phyloP scores from a whole-genome alignment of 148 eudicot species.

The Linanthus parryae region DNA sequence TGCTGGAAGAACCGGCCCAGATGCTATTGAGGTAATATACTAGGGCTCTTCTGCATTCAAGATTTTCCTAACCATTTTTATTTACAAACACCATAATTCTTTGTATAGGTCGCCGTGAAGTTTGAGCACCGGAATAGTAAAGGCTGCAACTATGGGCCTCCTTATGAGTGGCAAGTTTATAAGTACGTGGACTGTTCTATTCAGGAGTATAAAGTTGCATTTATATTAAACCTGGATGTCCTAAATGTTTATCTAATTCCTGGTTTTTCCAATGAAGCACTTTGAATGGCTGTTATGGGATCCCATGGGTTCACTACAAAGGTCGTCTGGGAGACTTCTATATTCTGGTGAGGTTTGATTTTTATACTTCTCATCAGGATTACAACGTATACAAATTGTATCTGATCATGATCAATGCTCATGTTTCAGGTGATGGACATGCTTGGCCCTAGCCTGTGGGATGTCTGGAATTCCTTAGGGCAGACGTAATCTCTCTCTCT shows the following conservation, averaged over 20 bases:
- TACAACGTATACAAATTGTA: neutral
- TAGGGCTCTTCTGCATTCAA: neutral
- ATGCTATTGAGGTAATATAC: constrained; percentile 75
- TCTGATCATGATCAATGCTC: constrained; percentile 3
- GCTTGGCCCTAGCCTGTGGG: constrained; percentile 97
- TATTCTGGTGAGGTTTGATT: constrained; percentile 51
- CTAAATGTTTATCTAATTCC: neutral
- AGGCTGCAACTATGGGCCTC: constrained; percentile 93
- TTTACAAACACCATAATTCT: too few relatives aligned
- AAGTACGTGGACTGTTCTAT: constrained; percentile 35
- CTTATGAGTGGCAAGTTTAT: constrained; percentile 95
- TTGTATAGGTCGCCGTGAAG: too few relatives aligned
- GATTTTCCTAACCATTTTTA: neutral
- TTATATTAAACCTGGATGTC: neutral
- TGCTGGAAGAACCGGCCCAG: constrained; percentile 73
- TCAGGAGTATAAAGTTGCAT: neutral
- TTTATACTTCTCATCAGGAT: neutral
- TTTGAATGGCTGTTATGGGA: constrained; percentile 88
- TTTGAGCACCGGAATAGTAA: constrained; percentile 89
- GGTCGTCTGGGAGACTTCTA: constrained; percentile 92
- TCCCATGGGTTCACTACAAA: constrained; percentile 81
- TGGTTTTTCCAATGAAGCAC: constrained; percentile 41
- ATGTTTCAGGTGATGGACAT: constrained; percentile 83
- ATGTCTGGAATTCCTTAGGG: constrained; percentile 90
- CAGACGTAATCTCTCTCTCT: too few relatives aligned